phyloP scores from a whole-genome alignment of 257 asterid species.

The Coffea canephora region DNA sequence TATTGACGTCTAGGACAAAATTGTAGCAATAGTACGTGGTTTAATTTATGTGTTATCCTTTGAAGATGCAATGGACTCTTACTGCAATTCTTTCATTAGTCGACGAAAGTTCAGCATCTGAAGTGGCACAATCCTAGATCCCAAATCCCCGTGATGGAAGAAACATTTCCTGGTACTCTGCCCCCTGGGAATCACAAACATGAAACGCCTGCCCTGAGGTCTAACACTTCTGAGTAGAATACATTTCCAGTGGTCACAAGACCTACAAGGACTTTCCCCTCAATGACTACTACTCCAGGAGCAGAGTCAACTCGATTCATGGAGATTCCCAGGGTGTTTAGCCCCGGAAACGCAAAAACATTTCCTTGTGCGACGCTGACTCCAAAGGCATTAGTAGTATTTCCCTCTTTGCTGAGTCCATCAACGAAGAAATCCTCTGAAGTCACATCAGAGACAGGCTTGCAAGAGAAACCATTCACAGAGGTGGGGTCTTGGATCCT shows the following conservation, averaged over 20 bases:
- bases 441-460: slow-evolving; percentile 33
- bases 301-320: slow-evolving; percentile 52
- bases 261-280: slow-evolving; percentile 51
- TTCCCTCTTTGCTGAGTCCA: slow-evolving; percentile 39
- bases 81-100: background rate
- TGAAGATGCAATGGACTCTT: background rate
- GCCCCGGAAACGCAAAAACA: slow-evolving; percentile 49
- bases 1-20: slow-evolving; percentile 10
- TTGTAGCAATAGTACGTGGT: background rate
- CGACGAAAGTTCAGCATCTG: background rate
- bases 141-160: too few species aligned
- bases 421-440: slow-evolving; percentile 54
- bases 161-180: too few species aligned
- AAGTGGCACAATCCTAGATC: background rate
- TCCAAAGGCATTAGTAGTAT: slow-evolving; percentile 31
- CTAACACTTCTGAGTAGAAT: slow-evolving; percentile 33
- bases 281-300: slow-evolving; percentile 47
- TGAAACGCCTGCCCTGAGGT: slow-evolving; percentile 27
- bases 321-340: slow-evolving; percentile 57
- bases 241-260: slow-evolving; percentile 39
- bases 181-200: slow-evolving; percentile 62
- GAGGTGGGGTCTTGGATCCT: slow-evolving; percentile 30
- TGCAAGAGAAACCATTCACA: slow-evolving; percentile 62
- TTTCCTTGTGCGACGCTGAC: slow-evolving; percentile 24
- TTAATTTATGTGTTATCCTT: background rate